A percentile compares a stretch with the other conserved stretches of the same genome.
phyloP scores from a whole-genome alignment of 306 rosid species.

The Arachis hypogaea region DNA sequence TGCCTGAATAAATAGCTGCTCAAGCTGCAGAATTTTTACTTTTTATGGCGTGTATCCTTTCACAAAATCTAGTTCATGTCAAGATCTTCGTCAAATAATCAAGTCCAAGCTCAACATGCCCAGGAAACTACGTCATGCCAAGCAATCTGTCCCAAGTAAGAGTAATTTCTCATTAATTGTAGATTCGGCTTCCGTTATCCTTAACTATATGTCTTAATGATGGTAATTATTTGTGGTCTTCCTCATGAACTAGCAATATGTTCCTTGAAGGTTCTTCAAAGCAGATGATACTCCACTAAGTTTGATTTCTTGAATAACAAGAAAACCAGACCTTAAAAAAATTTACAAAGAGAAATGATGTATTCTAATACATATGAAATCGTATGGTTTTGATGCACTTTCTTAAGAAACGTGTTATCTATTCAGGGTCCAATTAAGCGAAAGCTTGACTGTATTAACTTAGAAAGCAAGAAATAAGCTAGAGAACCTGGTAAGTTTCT shows the following conservation, averaged over 20 bases:
- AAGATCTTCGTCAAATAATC: constrained; percentile 18
- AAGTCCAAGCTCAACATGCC: constrained; percentile 26
- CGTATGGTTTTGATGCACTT: background rate
- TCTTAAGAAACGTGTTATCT: background rate
- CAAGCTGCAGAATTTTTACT: constrained; percentile 1
- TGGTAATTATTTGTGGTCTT: background rate
- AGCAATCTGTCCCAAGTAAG: background rate
- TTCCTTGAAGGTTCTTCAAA: background rate
- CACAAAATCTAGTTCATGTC: constrained; percentile 8
- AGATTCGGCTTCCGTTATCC: background rate
- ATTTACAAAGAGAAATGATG: background rate
- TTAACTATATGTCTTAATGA: background rate
- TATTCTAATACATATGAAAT: background rate
- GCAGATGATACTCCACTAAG: constrained; percentile 17
- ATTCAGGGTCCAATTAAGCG: background rate
- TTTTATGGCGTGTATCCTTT: background rate
- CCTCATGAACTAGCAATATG: background rate
- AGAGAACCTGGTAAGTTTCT: constrained; percentile 17
- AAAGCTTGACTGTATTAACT: background rate
- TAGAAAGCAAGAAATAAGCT: constrained; percentile 1
- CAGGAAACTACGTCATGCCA: background rate
- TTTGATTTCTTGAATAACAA: constrained; percentile 1
- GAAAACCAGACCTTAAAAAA: background rate
- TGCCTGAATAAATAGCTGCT: background rate
- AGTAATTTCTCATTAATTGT: background rate